Base-by-base conservation (phyloP, 495 filamentous ascomycete genomes). In the Tuber magnatum region DNA sequence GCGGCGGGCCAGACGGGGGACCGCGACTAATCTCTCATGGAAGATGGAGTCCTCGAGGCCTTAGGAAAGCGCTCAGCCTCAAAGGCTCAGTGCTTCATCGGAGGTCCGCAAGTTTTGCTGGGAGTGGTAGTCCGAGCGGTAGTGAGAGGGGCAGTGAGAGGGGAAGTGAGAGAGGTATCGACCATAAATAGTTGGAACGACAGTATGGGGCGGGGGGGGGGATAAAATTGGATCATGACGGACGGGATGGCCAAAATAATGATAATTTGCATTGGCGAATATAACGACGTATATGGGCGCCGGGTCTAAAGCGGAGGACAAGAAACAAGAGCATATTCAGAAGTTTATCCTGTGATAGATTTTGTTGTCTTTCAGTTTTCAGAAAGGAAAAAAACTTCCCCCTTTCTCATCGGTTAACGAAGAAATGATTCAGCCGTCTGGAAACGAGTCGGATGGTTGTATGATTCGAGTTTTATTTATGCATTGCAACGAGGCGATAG, bases 41-140 rank as follows among this genome's bases (percentile, higher is more conserved):
- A 18, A 80, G 74, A 56, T 82, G 80, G 80, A 81, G 72, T 56
- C 74, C 80, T 12, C 81, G 61, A 65, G 74, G 76, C 22, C 48
- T 82, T 35, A 74, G 72, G 39, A 81, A 77, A 70, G 80, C 80
- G 10, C 32, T 82, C n/a, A 77, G 80, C 39, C 77, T 78, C 79
- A 82, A 81, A 68, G 71, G 72, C n/a, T 42, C 61, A 10, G 69
- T 79, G 20, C 70, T 81, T 40, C 79, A 81, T 48, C 75, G 71
- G 24, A 32, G 80, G 46, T 73, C 72, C 20, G n/a, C 72, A 22
- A 79, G 76, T 38, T 69, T 41, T 39, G 78, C 40, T 48, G 75
- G 77, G 6, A 72, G 76, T 32, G 78, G 77, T 10, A 75, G 65
- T 43, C 48, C 71, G 39, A 71, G 32, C 35, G 22, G 51, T 2